Conservation (phyloP, 2,329 filamentous ascomycete species). For the Thelonectria blattea region DNA sequence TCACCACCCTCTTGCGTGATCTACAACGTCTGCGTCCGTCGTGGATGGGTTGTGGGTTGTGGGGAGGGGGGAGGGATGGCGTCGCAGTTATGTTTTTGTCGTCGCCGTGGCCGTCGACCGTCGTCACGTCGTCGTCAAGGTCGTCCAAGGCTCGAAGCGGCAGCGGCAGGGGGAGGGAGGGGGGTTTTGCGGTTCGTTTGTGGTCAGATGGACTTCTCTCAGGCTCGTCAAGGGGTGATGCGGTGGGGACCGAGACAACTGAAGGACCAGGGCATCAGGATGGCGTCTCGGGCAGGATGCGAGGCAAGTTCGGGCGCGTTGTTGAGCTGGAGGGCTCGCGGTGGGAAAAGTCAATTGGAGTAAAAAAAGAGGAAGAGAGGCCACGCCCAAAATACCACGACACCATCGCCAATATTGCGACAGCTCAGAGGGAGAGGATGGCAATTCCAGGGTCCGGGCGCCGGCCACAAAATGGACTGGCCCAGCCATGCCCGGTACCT, state of each 20-base stretch:
- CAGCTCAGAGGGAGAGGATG: conserved; percentile 20
- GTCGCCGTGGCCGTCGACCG: conserved; percentile 10
- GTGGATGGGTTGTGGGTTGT: conserved; percentile 17
- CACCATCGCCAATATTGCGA: conserved; percentile 36
- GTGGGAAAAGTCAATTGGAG: conserved; percentile 23
- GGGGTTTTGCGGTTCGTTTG: neutral
- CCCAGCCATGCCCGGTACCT: conserved; percentile 15
- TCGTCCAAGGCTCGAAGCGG: conserved; percentile 1
- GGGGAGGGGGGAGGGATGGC: neutral
- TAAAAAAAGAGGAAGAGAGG: conserved; percentile 16
- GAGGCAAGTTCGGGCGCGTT: conserved; percentile 8
- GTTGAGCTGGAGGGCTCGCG: conserved; percentile 24
- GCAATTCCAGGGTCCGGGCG: conserved; percentile 20
- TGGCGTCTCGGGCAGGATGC: conserved; percentile 10
- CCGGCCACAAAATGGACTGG: conserved; percentile 18
- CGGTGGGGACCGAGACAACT: neutral
- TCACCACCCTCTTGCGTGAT: conserved; percentile 24
- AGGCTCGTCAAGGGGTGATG: conserved; percentile 12
- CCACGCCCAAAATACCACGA: conserved; percentile 26
- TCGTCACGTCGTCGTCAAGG: neutral
- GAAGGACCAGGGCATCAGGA: conserved; percentile 18
- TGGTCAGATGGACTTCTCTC: conserved; percentile 9
- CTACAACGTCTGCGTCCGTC: conserved; percentile 21
- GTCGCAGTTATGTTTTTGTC: conserved; percentile 5
- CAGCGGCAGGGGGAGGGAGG: neutral